A percentile compares a stretch with the other conserved stretches of the same genome.
phyloP scores from a whole-genome alignment of 176 grass and related monocot species.

The Carex scoparia region DNA sequence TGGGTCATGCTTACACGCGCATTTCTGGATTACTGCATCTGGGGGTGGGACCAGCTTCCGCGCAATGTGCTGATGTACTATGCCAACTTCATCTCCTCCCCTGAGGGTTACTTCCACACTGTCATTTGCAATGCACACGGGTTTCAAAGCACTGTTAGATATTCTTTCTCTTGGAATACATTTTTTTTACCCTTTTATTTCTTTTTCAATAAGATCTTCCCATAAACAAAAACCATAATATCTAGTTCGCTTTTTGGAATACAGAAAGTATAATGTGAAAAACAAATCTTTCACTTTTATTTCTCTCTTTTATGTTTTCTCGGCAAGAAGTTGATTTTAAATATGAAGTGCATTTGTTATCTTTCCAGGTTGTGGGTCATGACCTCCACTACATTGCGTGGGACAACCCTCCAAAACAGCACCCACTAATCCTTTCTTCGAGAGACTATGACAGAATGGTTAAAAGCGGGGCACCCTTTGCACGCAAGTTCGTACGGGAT shows the following conservation, averaged over 20 bases:
- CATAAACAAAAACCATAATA: not conserved
- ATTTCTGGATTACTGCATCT: conserved; percentile 85
- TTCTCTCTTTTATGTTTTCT: not conserved
- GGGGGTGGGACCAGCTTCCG: conserved; percentile 86
- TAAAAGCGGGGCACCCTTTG: conserved; percentile 70
- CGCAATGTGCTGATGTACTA: conserved; percentile 83
- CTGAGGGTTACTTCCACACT: conserved; percentile 93
- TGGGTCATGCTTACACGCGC: conserved; percentile 79
- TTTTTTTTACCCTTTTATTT: not conserved
- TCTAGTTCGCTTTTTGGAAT: no score
- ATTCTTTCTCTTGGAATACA: not conserved
- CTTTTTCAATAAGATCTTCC: not conserved
- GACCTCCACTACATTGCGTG: conserved; percentile 86
- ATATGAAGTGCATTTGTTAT: not conserved
- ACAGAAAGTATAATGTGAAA: no score
- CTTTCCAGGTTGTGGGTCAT: conserved; percentile 34
- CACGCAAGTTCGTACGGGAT: conserved; percentile 75
- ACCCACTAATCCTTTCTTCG: conserved; percentile 60
- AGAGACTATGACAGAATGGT: conserved; percentile 76
- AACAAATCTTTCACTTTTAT: no score
- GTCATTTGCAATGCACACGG: conserved; percentile 75
- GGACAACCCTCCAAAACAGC: conserved; percentile 88
- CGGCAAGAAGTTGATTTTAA: not conserved
- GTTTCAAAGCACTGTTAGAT: conserved; percentile 47
- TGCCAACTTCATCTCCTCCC: conserved; percentile 83